phyloP scores from a whole-genome alignment of 2,329 filamentous ascomycete genomes.

The Aspergillus persii region DNA sequence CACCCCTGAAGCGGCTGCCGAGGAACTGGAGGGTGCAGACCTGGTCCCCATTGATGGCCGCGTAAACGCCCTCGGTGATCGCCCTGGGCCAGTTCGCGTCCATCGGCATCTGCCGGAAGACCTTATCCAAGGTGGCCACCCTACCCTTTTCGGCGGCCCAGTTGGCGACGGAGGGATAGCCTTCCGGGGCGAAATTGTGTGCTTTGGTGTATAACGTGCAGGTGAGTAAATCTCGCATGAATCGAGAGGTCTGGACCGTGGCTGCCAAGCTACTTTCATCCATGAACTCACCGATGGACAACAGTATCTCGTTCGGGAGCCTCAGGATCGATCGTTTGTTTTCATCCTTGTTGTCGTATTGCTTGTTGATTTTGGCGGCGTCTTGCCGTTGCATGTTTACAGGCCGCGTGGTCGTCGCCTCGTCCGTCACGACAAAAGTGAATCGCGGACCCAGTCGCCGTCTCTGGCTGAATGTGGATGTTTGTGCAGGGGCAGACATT shows the following conservation, averaged over 20 bases:
- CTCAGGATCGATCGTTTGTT: background rate
- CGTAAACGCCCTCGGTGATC: background rate
- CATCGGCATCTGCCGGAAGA: background rate
- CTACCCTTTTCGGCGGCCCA: background rate
- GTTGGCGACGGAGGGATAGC: background rate
- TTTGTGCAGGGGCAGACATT: no score
- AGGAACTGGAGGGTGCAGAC: background rate
- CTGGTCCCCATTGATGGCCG: background rate
- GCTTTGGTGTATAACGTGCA: background rate
- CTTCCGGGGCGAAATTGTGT: background rate
- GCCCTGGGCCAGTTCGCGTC: background rate
- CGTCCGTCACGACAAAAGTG: no score
- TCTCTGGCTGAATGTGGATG: no score
- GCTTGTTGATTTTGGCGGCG: no score
- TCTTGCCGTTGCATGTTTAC: no score
- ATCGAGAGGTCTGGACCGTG: background rate
- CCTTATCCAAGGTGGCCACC: background rate
- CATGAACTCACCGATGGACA: background rate
- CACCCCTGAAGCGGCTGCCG: no score
- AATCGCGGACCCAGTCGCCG: no score
- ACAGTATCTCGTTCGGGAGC: background rate
- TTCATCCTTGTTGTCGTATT: background rate
- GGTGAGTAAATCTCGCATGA: background rate
- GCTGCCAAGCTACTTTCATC: background rate
- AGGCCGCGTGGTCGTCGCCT: no score